Percentiles rank a stretch among this genome's conserved stretches.
phyloP scores from a whole-genome alignment of 2,329 filamentous ascomycete species.

The Chaetomium globosum region DNA sequence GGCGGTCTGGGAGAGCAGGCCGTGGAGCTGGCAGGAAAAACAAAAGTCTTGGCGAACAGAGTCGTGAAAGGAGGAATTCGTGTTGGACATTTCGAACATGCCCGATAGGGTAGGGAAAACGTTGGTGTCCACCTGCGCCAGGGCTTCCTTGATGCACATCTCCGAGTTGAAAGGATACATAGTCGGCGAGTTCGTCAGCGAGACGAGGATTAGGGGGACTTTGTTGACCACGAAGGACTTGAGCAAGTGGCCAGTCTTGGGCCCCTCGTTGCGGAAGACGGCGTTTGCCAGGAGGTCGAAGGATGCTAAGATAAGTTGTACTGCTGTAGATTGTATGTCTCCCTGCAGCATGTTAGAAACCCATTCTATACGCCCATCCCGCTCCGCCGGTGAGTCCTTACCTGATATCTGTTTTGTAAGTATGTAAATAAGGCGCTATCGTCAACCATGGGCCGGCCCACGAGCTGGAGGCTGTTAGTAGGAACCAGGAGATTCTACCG shows the following conservation, averaged over 20 bases:
- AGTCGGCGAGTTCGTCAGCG: slow-evolving; percentile 57
- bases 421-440: slow-evolving; percentile 77
- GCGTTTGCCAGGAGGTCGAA: slow-evolving; percentile 90
- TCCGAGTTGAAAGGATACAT: slow-evolving; percentile 73
- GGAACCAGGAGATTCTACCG: not conserved
- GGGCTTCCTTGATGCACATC: slow-evolving; percentile 69
- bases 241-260: slow-evolving; percentile 68
- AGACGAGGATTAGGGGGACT: slow-evolving; percentile 57
- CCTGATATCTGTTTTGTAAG: slow-evolving; percentile 81
- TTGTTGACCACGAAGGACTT: slow-evolving; percentile 83
- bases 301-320: slow-evolving; percentile 82
- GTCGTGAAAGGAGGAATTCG: slow-evolving; percentile 59
- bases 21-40: slow-evolving; percentile 86
- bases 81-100: slow-evolving; percentile 63
- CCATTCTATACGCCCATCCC: not conserved
- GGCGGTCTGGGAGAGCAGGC: slow-evolving; percentile 75
- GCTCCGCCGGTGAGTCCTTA: slow-evolving; percentile 42
- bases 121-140: slow-evolving; percentile 80
- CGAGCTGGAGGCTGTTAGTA: slow-evolving; percentile 60
- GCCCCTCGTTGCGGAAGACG: slow-evolving; percentile 66
- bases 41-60: slow-evolving; percentile 73
- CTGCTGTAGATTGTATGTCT: slow-evolving; percentile 73
- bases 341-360: slow-evolving; percentile 55
- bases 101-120: slow-evolving; percentile 65
- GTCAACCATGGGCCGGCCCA: slow-evolving; percentile 80